Evolutionary conservation across 192 early-diverging fungal genomes (phyloP), one percentile per base, ranked within the genome.

Genomic region (Geranomyces variabilis): DNA sequence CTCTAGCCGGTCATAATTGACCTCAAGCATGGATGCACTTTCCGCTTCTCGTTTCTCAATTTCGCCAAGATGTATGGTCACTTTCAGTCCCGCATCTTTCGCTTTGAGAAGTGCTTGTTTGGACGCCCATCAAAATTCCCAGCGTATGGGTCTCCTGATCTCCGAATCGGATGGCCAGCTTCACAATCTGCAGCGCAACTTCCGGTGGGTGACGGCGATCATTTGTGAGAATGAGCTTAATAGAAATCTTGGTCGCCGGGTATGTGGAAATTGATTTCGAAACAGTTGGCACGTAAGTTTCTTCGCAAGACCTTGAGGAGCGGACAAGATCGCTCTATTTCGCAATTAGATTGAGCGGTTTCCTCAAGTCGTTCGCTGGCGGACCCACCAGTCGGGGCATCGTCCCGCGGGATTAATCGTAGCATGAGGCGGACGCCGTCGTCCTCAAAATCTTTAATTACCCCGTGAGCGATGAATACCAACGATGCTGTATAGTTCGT

Each of bases 1-100:
- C 0, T 88, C 89, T 14, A 90, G 24, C 33, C 89, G 74, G 51
- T 82, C 71, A 7, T 88, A 88, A 1, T 51, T 17, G 22, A 79
- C 64, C n/a, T 66, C 55, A 1, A 85, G 68, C 26, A 87, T 66
- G 13, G 48, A 30, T 6, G 15, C 45, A 10, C 72, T 77, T 13
- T 78, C 83, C 65, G 82, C 85, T 14, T 76, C 75, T 1, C 77
- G 67, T 31, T 81, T 78, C 45, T 76, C 74, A 12, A 88, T 72
- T 71, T 90, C 88, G 12, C 78, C 81, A 34, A 83, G 71, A 43
- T 89, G 89, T 10, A 84, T 48, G 9, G 88, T 87, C 7, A 90
- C 65, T 78, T 77, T 75, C 41, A 90, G 70, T 17, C 80, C 80
- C 21, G 77, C 51, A 30, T 60, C 22, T 62, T 85, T 67, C 14